Conservation (phyloP, 305 asterid species). For the Lippia alba region DNA sequence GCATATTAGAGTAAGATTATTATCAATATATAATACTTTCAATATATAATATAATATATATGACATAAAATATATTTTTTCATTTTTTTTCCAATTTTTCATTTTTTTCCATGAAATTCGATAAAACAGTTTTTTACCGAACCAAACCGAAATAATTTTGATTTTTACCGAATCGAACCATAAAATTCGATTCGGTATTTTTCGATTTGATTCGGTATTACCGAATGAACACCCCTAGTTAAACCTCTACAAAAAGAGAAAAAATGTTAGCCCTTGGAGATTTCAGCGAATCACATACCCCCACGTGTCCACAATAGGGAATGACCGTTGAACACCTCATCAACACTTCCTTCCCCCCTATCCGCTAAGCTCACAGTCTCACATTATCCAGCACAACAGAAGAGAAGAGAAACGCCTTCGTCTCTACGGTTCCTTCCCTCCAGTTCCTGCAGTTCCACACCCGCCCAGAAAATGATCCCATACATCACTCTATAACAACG, state of each 20-base stretch:
- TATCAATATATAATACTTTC: no score
- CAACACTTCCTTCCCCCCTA: constrained; percentile 49
- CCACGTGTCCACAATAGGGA: constrained; percentile 51
- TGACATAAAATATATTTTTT: no score
- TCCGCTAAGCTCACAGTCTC: constrained; percentile 43
- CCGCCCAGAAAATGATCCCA: constrained; percentile 22
- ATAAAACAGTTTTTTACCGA: no score
- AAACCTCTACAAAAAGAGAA: neutral
- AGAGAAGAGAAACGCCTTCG: constrained; percentile 13
- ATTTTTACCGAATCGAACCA: no score
- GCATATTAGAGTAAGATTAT: no score
- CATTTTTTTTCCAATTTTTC: no score
- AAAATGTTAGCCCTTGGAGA: neutral
- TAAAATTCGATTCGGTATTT: no score
- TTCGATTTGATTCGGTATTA: no score
- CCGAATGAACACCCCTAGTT: no score
- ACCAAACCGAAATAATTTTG: no score
- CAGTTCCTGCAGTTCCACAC: constrained; percentile 33
- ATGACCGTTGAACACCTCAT: constrained; percentile 45
- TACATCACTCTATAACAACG: constrained; percentile 4
- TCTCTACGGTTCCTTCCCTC: constrained; percentile 34
- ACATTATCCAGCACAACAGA: neutral
- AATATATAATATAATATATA: no score
- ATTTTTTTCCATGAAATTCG: no score
- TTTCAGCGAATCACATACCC: constrained; percentile 41